Base-by-base conservation (phyloP, 805 yeast genomes). In the Nematodospora valgi region DNA sequence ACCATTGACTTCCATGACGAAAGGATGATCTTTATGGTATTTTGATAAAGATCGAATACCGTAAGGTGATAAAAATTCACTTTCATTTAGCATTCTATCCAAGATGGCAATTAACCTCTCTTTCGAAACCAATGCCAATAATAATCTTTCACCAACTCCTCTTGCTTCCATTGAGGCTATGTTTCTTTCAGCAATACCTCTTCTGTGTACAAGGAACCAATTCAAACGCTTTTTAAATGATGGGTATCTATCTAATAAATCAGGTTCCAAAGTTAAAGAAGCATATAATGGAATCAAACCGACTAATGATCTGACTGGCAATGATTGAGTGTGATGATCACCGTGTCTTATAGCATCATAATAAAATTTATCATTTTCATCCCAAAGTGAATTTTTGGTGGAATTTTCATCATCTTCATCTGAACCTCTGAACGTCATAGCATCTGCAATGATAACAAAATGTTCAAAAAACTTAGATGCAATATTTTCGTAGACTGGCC, bases 391-490 rank as follows among this genome's bases (percentile, higher is more conserved):
- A 45, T 74, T 77, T 26, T 72, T 76, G 11, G 76, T 67, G 6
- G 56, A 64, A 24, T 64, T 65, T 15, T 59, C 62, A 22, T 61
- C 65, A 8, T 68, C 67, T 32, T 54, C 52, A 18, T 48, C 56
- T 15, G 72, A 71, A 24, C 64, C 67, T 30, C 71, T 65, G 57
- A 75, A 85, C 10, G 94, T 79, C 95, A 88, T 84, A 8, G 96
- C 95, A 59, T 88, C 97, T 17, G 96, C 87, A 66, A 88, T 88
- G 52, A 87, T 70, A 40, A 89, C 62, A 60, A 87, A 88, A 58
- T 88, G 97, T 65, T 89, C 96, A 60, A 88, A 87, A 59, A 88
- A 88, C 63, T 88, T 89, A 35, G 94, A 82, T 3, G 96, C 96
- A 58, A 87, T 85, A 57, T 87, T 93, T 62, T 88, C 96, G 62